Evolutionary conservation across 2,329 filamentous ascomycete genomes (phyloP).

Genomic region (Pyrenochaeta sp.): DNA sequence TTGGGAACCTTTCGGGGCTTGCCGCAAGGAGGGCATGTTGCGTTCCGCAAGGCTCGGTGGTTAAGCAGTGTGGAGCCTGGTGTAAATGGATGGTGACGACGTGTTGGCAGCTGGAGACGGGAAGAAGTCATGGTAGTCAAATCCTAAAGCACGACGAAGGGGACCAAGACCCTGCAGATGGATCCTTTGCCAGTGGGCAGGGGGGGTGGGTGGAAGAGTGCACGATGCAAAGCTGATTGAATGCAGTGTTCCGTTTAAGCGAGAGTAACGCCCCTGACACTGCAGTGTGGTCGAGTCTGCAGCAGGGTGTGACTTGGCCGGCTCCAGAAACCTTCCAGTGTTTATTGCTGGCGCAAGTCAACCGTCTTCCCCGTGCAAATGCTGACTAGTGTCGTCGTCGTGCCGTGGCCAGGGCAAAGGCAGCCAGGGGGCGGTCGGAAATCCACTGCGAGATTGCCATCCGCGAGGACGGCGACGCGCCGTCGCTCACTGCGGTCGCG

Average conservation of each 20-base stretch:
- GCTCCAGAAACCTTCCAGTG: background rate
- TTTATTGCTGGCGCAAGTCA: background rate
- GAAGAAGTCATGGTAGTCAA: background rate
- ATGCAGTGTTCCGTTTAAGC: background rate
- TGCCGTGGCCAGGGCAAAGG: background rate
- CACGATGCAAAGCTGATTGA: background rate
- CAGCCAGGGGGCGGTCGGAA: background rate
- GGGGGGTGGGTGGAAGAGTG: background rate
- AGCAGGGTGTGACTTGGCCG: background rate
- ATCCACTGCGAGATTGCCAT: background rate
- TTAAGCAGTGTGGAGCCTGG: constrained; percentile 1
- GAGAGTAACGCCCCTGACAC: background rate
- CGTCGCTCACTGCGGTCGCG: background rate
- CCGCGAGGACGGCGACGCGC: background rate
- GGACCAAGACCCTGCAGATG: constrained; percentile 9
- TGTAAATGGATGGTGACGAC: background rate
- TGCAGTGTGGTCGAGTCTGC: background rate
- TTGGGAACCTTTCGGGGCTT: constrained; percentile 6
- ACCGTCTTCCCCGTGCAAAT: background rate
- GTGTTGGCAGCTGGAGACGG: background rate
- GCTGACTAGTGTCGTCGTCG: background rate
- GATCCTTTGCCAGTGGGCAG: background rate
- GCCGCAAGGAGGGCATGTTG: constrained; percentile 11
- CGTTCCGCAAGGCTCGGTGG: constrained; percentile 8
- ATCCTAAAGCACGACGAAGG: background rate